Percentiles rank a stretch among this genome's conserved stretches.
Conservation (phyloP, 1,284 basidiomycete genomes). For the Malassezia pachydermatis region DNA sequence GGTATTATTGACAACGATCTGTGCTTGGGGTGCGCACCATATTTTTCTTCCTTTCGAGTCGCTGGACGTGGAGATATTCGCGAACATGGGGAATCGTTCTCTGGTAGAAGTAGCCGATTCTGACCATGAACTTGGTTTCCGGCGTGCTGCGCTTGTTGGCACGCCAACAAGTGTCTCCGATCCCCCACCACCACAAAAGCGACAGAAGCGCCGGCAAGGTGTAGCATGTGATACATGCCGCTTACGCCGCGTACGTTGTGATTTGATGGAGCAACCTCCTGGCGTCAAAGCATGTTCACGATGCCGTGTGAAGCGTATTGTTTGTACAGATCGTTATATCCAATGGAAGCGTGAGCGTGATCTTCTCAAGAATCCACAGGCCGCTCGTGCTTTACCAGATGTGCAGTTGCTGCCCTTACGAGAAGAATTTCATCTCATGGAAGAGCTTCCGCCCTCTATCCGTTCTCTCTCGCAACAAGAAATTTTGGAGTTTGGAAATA, state of each 20-base stretch:
- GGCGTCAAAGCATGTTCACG: constrained; percentile 38
- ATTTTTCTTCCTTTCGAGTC: constrained; percentile 22
- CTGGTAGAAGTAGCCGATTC: constrained; percentile 1
- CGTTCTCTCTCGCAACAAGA: constrained; percentile 10
- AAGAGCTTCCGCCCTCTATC: background rate
- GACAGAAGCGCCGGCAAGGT: constrained; percentile 41
- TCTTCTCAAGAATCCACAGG: constrained; percentile 1
- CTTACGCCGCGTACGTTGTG: constrained; percentile 39
- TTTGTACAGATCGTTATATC: constrained; percentile 43
- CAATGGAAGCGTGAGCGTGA: constrained; percentile 26
- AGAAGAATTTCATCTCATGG: constrained; percentile 8
- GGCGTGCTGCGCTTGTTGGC: background rate
- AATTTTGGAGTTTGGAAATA: constrained; percentile 21
- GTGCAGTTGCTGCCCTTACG: constrained; percentile 11
- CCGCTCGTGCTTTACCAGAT: background rate
- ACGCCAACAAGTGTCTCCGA: background rate
- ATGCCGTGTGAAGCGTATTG: constrained; percentile 43
- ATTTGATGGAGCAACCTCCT: constrained; percentile 36
- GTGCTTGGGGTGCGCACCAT: constrained; percentile 39
- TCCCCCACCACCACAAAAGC: constrained; percentile 17
- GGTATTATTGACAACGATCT: constrained; percentile 31
- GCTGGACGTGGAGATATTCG: constrained; percentile 4
- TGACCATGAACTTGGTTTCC: constrained; percentile 8
- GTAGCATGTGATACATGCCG: constrained; percentile 46
- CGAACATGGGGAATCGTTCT: constrained; percentile 2